Percentiles rank a stretch among this genome's conserved stretches.
phyloP scores from a whole-genome alignment of 768 basidiomycete genomes.

The Podaxis sp. region DNA sequence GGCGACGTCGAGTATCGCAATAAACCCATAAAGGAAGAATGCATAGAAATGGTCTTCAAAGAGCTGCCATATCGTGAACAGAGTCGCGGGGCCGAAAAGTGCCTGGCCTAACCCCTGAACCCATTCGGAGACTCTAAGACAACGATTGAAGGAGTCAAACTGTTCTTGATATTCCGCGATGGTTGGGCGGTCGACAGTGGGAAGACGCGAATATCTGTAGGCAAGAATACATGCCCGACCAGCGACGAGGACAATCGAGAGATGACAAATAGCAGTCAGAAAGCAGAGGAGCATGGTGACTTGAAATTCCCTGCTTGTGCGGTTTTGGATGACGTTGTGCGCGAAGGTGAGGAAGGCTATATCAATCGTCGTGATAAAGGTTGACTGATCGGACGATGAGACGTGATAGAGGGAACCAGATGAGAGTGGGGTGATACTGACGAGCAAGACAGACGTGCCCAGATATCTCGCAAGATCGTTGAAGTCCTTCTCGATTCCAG shows the following conservation, averaged over 20 bases:
- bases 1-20: neutral
- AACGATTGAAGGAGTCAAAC: neutral
- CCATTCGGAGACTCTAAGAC: neutral
- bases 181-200: neutral
- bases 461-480: neutral
- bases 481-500: neutral
- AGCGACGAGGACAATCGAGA: conserved; percentile 2
- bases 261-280: neutral
- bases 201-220: neutral
- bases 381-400: neutral
- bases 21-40: neutral
- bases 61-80: conserved; percentile 4
- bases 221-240: conserved; percentile 5
- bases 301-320: neutral
- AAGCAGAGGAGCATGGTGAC: conserved; percentile 2
- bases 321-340: neutral
- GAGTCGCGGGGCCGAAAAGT: neutral
- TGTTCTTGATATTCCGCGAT: neutral
- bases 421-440: neutral
- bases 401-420: neutral
- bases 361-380: neutral
- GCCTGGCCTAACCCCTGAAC: conserved; percentile 4
- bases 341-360: conserved; percentile 6
- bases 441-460: conserved; percentile 1
- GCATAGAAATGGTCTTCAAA: neutral